Conservation (phyloP, 176 grass and related monocot genomes). For the Aegilops speltoides region DNA sequence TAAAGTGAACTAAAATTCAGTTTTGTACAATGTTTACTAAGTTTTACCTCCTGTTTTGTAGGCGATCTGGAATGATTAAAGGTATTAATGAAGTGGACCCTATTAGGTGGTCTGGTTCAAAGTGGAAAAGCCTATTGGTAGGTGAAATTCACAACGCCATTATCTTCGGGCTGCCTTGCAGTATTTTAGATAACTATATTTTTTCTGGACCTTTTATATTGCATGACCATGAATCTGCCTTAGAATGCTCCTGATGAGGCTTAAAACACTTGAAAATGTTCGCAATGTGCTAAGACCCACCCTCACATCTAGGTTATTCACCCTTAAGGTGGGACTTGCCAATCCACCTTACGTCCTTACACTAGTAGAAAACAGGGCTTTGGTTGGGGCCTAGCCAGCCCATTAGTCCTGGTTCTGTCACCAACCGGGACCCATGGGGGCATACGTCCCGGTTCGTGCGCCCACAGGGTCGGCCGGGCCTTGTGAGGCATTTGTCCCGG, state of each 20-base stretch:
- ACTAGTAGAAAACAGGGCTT: too few species aligned
- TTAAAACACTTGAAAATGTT: too few species aligned
- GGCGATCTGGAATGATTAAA: background rate
- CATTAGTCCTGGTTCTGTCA: too few species aligned
- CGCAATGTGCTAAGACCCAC: too few species aligned
- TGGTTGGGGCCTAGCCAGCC: too few species aligned
- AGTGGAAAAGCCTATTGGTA: constrained; percentile 93
- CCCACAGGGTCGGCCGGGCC: too few species aligned
- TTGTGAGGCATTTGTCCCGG: too few species aligned
- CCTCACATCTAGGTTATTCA: too few species aligned
- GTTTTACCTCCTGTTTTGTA: constrained; percentile 25
- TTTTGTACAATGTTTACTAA: background rate
- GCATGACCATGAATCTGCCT: too few species aligned
- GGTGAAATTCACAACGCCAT: background rate
- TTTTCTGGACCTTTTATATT: background rate
- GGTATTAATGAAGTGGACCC: constrained; percentile 76
- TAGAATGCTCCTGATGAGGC: too few species aligned
- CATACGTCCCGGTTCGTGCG: too few species aligned
- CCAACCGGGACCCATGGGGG: too few species aligned
- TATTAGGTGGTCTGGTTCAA: constrained; percentile 85
- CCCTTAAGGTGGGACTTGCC: background rate
- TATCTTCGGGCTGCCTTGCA: background rate
- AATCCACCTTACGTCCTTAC: background rate
- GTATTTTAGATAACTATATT: background rate
- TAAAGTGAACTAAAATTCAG: background rate